Base-by-base conservation (phyloP, 768 basidiomycete genomes). In the Multifurca ochricompacta region DNA sequence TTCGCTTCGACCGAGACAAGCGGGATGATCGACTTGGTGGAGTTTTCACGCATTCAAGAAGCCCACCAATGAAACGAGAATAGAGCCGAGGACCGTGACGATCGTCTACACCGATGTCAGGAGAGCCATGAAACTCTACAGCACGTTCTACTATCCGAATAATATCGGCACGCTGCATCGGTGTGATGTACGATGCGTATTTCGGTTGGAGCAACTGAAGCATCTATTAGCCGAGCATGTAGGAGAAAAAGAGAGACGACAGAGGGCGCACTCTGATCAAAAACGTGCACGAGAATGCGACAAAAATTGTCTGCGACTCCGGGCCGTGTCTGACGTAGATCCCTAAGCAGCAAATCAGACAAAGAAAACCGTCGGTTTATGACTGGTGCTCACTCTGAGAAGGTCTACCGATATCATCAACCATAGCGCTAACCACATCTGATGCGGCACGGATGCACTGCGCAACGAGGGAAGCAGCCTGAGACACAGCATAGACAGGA, bases 401-500 rank as follows among this genome's bases (percentile, higher is more conserved):
- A 18, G 80, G 80, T 57, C 69, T 69, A 60, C 75, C 82, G 54
- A 86, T 67, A 51, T 78, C 77, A 37, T 80, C 70, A 16, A 86
- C 73, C 32, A 87, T 76, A 19, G 78, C 77, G 30, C 39, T 74
- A 71, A 87, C 78, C 18, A 86, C 79, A 61, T 82, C 83, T 16
- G 74, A 72, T 4, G 87, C 87, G 23, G 87, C 83, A 21, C 70
- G 71, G 54, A 85, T 69, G 61, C 87, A 89, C 84, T 87, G 44
- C 16, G 44, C 44, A 36, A 23, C 47, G 48, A 49, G 6, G 60
- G 34, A 39, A 27, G n/a, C n/a, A 35, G 23, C 48, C 21, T 47
- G 57, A 6, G 28, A 28, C 23, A 52, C 31, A 27, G 51, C 37
- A 6, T 19, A 25, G 35, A 51, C 39, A 14, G 54, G 56, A 52